Base-by-base conservation (phyloP, 192 early-diverging fungal species). In the Coemansia sp. region DNA sequence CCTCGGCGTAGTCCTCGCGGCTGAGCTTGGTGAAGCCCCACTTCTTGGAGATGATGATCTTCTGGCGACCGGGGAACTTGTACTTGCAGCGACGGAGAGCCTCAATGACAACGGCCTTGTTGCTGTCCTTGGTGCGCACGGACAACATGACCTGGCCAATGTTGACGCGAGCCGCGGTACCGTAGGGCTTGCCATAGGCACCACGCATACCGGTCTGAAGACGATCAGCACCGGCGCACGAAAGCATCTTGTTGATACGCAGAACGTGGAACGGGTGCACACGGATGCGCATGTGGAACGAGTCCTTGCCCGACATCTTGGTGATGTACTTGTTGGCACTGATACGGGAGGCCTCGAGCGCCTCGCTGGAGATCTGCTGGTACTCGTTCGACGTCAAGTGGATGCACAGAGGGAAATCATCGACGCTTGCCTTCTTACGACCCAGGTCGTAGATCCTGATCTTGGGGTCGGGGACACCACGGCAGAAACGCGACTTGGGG, bases 241-340 rank as follows among this genome's bases (percentile, higher is more conserved):
- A 96, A 84, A 97, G 88, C 97, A 99, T 99, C 88, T 99, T 99
- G 91, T 99, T 98, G 92, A 99, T 99, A 66, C 97, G 94, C 71
- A 94, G 84, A 28, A 99, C 97, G 84, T 99, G 97, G 92, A 92
- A 98, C 26, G 95, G 97, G 83, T 98, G 97, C 64, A 99, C 94
- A 72, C 97, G 91, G 66, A 99, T 88, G 68, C 97, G 90, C 92
- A 99, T 86, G 85, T 99, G 97, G 95, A 97, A 99, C 46, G 95
- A 94, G 75, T 98, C 97, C 89, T 99, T 99, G 57, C 97, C 97
- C 30, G 95, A 87, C 57, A 80, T 81, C 89, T 99, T 99, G 84
- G 90, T 85, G 67, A 99, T 96, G 89, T 97, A 99, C 89, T 97
- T 98, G 92, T 99, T 99, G 72, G 89, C 88, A 71, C 88, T 92